Percentiles rank a stretch among this genome's conserved stretches.
These are phyloP conservation scores for Tuber aestivum DNA, from an alignment of 495 filamentous ascomycete species.

Conservation along the genomic window DNA sequence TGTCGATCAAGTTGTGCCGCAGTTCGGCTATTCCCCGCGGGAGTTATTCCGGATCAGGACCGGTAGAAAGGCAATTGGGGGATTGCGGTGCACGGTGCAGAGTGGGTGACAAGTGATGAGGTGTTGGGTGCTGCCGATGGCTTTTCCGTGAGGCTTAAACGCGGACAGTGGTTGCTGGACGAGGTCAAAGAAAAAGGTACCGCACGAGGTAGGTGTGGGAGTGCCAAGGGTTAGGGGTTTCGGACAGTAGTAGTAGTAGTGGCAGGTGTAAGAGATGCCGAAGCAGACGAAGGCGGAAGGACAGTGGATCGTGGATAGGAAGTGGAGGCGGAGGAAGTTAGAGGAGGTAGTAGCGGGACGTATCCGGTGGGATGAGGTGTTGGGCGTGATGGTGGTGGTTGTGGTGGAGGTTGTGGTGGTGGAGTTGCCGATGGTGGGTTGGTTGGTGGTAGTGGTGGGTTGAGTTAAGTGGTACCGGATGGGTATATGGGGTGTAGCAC, in stretches of 20 bases:
- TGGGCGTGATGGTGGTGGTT: not conserved
- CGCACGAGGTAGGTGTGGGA: slow-evolving; percentile 24
- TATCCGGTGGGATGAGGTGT: slow-evolving; percentile 6
- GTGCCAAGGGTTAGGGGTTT: slow-evolving; percentile 33
- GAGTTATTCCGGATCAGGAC: slow-evolving; percentile 4
- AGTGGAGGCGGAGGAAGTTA: slow-evolving; percentile 4
- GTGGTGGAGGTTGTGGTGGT: slow-evolving; percentile 1
- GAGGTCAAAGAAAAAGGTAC: slow-evolving; percentile 21
- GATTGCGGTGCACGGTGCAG: not conserved
- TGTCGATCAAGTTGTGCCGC: not conserved
- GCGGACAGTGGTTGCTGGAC: slow-evolving; percentile 36
- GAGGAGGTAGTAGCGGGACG: slow-evolving; percentile 19
- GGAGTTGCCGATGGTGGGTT: slow-evolving; percentile 4
- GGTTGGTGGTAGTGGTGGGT: slow-evolving; percentile 6
- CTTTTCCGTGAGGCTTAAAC: slow-evolving; percentile 39
- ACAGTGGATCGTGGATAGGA: not conserved
- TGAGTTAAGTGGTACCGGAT: not conserved
- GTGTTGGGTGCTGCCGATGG: slow-evolving; percentile 20
- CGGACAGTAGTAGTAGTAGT: slow-evolving; percentile 17
- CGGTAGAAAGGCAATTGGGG: slow-evolving; percentile 13
- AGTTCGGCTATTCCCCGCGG: slow-evolving; percentile 8
- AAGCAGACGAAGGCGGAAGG: slow-evolving; percentile 6
- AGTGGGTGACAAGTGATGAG: slow-evolving; percentile 1
- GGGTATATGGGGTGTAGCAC: slow-evolving; percentile 6
- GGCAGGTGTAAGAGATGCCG: slow-evolving; percentile 4